Evolutionary conservation across 129 eudicot species (phyloP).

Genomic region (Pulicaria dysenterica): DNA sequence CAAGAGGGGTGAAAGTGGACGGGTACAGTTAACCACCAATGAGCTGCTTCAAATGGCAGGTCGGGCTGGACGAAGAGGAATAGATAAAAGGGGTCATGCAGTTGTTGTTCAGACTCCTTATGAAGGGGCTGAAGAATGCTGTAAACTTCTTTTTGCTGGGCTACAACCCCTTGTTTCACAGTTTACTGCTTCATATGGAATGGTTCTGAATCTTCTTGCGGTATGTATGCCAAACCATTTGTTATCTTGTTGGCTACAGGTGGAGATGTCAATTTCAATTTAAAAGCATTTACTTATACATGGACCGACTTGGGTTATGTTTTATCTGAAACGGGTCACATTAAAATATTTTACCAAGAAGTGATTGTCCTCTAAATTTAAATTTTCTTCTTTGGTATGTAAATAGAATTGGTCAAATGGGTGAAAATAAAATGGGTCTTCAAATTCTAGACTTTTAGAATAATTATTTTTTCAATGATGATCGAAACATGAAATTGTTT

Average conservation of each 20-base stretch:
- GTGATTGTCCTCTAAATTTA: too few relatives aligned
- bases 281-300: neutral
- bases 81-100: conserved; percentile 89
- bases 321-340: neutral
- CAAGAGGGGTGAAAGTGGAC: conserved; percentile 91
- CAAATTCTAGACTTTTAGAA: neutral
- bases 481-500: neutral
- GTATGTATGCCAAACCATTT: conserved; percentile 45
- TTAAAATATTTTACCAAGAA: neutral
- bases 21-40: conserved; percentile 66
- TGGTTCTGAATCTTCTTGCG: conserved; percentile 98
- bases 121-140: conserved; percentile 97
- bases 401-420: too few relatives aligned
- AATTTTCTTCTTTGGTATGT: too few relatives aligned
- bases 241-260: neutral
- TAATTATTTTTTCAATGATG: neutral
- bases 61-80: conserved; percentile 99
- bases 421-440: neutral
- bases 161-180: conserved; percentile 95
- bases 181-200: conserved; percentile 97
- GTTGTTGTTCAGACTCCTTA: conserved; percentile 88
- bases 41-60: conserved; percentile 99
- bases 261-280: neutral
- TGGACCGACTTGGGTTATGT: neutral
- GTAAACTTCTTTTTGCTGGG: conserved; percentile 89